phyloP scores from a whole-genome alignment of 768 basidiomycete species.

The Tricholomella constricta region DNA sequence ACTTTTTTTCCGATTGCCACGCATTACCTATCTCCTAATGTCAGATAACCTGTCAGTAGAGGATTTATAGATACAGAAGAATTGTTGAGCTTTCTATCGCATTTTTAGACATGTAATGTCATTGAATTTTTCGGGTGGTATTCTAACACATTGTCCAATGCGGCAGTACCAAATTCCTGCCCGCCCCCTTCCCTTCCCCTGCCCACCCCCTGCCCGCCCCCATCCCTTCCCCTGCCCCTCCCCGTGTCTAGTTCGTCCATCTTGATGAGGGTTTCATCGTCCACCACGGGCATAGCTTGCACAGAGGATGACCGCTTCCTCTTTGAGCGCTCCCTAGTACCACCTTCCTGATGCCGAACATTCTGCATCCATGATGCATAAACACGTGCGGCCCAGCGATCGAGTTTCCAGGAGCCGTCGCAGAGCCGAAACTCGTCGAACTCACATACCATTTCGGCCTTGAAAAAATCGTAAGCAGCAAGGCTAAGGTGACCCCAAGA shows the following conservation, averaged over 20 bases:
- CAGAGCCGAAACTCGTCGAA: slow-evolving; percentile 19
- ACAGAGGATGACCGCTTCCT: background rate
- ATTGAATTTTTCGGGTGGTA: no score
- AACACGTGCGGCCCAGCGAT: slow-evolving; percentile 4
- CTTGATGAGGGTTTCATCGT: background rate
- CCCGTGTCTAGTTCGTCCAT: background rate
- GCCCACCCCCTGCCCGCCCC: no score
- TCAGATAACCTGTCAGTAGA: no score
- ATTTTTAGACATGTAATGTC: no score
- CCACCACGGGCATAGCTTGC: background rate
- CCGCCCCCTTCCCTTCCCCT: no score
- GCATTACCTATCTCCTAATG: no score
- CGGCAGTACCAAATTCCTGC: no score
- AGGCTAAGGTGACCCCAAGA: slow-evolving; percentile 5
- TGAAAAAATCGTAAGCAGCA: slow-evolving; percentile 9
- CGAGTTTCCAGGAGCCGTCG: slow-evolving; percentile 17
- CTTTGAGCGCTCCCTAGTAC: background rate
- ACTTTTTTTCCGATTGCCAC: no score
- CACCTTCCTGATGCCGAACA: background rate
- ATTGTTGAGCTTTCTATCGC: no score
- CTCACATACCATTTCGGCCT: slow-evolving; percentile 9
- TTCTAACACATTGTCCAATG: no score
- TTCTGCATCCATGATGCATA: slow-evolving; percentile 16
- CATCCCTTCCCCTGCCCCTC: no score
- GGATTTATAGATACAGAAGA: no score